Base-by-base conservation (phyloP, 192 early-diverging fungal species). In the Backusella morwellensis region DNA sequence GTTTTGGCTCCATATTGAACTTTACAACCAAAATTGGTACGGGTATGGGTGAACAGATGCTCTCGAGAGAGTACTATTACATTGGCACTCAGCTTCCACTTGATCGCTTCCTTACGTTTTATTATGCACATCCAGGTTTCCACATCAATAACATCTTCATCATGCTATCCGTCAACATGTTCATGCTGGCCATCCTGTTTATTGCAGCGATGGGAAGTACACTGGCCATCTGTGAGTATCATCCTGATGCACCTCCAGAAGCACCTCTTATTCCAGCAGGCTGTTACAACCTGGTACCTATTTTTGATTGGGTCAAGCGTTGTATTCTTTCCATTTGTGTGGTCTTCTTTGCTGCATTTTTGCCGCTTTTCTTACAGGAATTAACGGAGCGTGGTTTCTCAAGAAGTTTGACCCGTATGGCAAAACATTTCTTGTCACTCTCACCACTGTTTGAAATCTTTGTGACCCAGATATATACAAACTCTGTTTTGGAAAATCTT, bases 21-120 rank as follows among this genome's bases (percentile, higher is more conserved):
- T 96, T 95, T 76, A 93, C 93, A 75, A 93, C 95, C 68, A 96
- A 96, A 84, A 95, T 96, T 66, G 93, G 94, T 66, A 93, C 93
- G 8, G 95, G 95, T 74, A 96, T 96, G 95, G 93, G 93, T 59
- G 95, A 96, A 83, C 95, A 96, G 84, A 94, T 96, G 90, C 80
- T 96, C 52, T 96, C 95, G n/a, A 90, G 95, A 76, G 95, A 96
- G 79, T 94, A 96, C 83, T 95, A 96, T 83, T 94, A 94, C 80
- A 85, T 96, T 67, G 95, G 95, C 41, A 91, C 93, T 26, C 93
- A 93, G 73, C 83, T 96, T 44, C 93, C 94, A 5, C 78, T 96
- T 42, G 95, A 96, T 77, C 89, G 94, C 3, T 93, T 94, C 85
- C 81, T 96, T 70, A 96, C 95, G 2, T 95, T 96, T 83, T 96